Base-by-base conservation (phyloP, 768 basidiomycete genomes). In the Tylopilus subfusipes region DNA sequence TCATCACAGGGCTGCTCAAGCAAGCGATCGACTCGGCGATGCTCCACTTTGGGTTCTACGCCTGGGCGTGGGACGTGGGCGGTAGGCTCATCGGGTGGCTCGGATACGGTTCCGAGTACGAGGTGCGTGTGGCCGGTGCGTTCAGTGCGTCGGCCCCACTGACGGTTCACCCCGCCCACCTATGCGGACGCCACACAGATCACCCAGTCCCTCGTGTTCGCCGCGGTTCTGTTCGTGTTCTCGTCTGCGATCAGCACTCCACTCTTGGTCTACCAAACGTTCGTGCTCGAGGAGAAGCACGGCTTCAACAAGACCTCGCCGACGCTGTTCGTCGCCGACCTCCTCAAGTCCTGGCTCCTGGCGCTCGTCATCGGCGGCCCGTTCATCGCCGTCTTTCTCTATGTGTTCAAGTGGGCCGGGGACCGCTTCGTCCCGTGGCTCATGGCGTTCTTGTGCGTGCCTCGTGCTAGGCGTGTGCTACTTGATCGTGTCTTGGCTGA, bases 251-350 rank as follows among this genome's bases (percentile, higher is more conserved):
- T 92, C 2, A 75, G 81, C 9, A 75, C 94, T 12, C 93, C 96
- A 19, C 74, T 93, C 39, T 83, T 82, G 30, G 76, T 86, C 22
- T 98, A 97, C 74, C 81, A 84, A 56, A 97, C 93, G 4, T 99
- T 99, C 66, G 88, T 94, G 6, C 78, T 98, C 36, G 97, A 98
- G 72, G 88, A 96, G 68, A 88, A 86, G 59, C 93, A 97, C 59
- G 95, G 95, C 1, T 98, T 98, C 79, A 99, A 98, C 80, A 97
- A 98, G 74, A 94, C 85, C 6, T 91, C 93, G 0, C 81, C 83
- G 1, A 62, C 63, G 16, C 74, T 95, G 4, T 98, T 91, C 70
- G 68, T 93, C 49, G 73, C 78, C 2, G 96, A 99, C 70, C 67
- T 90, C 34, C 29, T 95, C 63, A 98, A 97, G 70, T 78, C 84